Percentiles rank a stretch among this genome's conserved stretches.
These are phyloP conservation scores for Poronia punctata DNA, from an alignment of 495 filamentous ascomycete genomes.

Conservation along the genomic window DNA sequence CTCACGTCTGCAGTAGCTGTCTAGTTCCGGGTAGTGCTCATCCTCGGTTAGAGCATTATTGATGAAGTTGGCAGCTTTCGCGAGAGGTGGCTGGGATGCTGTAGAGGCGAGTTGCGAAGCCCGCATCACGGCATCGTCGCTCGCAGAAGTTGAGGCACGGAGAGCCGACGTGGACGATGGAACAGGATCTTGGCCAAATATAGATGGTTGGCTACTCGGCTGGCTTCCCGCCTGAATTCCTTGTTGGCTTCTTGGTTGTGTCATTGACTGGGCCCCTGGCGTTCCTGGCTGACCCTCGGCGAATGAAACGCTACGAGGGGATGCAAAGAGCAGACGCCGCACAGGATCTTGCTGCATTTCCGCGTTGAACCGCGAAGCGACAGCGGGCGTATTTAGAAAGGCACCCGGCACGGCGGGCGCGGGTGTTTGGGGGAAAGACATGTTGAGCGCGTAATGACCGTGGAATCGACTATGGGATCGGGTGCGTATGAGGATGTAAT, in stretches of 20 bases:
- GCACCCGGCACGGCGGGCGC: constrained; percentile 63
- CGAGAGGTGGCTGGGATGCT: constrained; percentile 52
- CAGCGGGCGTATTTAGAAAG: constrained; percentile 65
- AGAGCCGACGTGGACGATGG: constrained; percentile 26
- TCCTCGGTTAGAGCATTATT: constrained; percentile 70
- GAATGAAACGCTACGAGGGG: constrained; percentile 6
- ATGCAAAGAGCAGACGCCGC: constrained; percentile 35
- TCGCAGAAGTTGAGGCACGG: constrained; percentile 20
- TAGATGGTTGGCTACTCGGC: constrained; percentile 7
- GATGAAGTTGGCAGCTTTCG: constrained; percentile 76
- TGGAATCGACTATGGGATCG: constrained; percentile 6
- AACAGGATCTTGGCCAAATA: constrained; percentile 23
- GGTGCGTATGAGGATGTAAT: constrained; percentile 12
- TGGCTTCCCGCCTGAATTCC: no score
- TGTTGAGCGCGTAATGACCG: constrained; percentile 26
- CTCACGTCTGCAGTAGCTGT: constrained; percentile 84
- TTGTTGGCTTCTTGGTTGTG: no score
- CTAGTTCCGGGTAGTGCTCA: constrained; percentile 77
- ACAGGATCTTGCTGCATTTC: constrained; percentile 27
- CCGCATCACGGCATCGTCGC: constrained; percentile 13
- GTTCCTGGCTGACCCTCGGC: no score
- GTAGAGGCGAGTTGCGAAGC: constrained; percentile 23
- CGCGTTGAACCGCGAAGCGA: constrained; percentile 28
- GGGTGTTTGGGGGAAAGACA: constrained; percentile 60
- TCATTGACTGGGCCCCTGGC: no score